These are phyloP conservation scores for Pleurotus cornucopiae DNA, from an alignment of 768 basidiomycete genomes.

Conservation along the genomic window DNA sequence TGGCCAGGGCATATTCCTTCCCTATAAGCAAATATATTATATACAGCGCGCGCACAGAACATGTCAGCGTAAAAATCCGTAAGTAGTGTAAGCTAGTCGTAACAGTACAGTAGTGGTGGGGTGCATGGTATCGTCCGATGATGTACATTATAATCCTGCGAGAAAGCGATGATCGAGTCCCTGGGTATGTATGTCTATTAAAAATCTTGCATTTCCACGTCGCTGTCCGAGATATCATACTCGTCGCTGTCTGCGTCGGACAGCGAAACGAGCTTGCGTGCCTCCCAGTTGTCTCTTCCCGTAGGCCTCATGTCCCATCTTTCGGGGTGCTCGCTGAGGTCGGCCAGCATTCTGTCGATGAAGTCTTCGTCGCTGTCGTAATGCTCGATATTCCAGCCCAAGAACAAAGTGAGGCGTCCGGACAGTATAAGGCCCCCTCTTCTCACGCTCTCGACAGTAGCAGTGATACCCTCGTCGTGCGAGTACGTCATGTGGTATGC, in stretches of 20 bases:
- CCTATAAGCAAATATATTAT: neutral
- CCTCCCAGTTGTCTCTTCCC: conserved; percentile 25
- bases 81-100: too few species aligned
- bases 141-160: too few species aligned
- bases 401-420: conserved; percentile 35
- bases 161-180: too few species aligned
- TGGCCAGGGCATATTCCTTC: conserved; percentile 33
- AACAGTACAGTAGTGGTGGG: too few species aligned
- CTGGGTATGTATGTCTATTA: too few species aligned
- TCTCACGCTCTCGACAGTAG: conserved; percentile 21
- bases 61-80: neutral
- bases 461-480: conserved; percentile 51
- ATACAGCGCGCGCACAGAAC: neutral
- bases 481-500: conserved; percentile 51
- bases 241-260: conserved; percentile 22
- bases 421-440: conserved; percentile 12
- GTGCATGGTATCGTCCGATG: too few species aligned
- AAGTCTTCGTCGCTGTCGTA: conserved; percentile 43
- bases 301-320: conserved; percentile 28
- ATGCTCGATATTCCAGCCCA: conserved; percentile 64
- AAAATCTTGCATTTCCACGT: conserved; percentile 11
- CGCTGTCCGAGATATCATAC: conserved; percentile 31
- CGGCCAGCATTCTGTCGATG: conserved; percentile 35
- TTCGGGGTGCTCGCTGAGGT: conserved; percentile 26
- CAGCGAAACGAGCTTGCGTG: conserved; percentile 24